Percentiles rank a stretch among this genome's conserved stretches.
Conservation (phyloP, 352 stramenopile genomes). For the Phytophthora lateralis region DNA sequence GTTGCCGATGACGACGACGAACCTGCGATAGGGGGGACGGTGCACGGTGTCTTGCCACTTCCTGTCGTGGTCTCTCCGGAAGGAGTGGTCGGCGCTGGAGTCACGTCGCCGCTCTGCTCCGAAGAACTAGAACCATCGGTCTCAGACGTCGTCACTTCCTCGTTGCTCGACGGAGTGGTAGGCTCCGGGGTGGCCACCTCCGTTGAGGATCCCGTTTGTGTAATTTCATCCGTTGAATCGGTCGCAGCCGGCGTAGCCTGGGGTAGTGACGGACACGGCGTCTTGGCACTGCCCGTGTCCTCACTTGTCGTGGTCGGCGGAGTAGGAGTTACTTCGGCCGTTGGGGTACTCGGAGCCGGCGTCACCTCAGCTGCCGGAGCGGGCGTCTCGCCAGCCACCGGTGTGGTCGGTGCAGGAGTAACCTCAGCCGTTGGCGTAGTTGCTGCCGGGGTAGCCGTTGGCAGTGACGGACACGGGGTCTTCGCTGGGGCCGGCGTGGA, state of each 20-base stretch:
- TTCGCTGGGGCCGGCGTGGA: conserved; percentile 17
- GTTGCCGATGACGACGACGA: conserved; percentile 35
- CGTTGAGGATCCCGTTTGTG: conserved; percentile 10
- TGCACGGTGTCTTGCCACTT: conserved; percentile 25
- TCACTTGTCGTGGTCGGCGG: conserved; percentile 9
- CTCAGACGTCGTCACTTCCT: conserved; percentile 7
- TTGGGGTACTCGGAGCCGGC: neutral
- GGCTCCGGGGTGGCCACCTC: conserved; percentile 14
- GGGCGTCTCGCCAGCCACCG: conserved; percentile 5
- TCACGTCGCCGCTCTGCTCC: conserved; percentile 18
- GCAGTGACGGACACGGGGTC: conserved; percentile 24
- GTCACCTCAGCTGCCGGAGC: neutral
- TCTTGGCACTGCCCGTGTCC: conserved; percentile 15
- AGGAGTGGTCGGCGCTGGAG: conserved; percentile 19
- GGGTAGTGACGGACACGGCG: conserved; percentile 9
- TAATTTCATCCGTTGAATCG: conserved; percentile 12
- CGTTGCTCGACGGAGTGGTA: neutral
- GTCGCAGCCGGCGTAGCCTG: conserved; percentile 19
- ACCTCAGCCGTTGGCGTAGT: conserved; percentile 7
- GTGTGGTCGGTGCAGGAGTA: conserved; percentile 9
- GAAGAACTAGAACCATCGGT: conserved; percentile 17
- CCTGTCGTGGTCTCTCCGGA: conserved; percentile 4
- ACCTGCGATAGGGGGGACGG: conserved; percentile 22
- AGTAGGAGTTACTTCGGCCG: conserved; percentile 3
- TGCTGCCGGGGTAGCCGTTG: conserved; percentile 8